Evolutionary conservation across 192 early-diverging fungal species (phyloP), one percentile per base, ranked within the genome.

Genomic region (Phlyctochytrium bullatum): DNA sequence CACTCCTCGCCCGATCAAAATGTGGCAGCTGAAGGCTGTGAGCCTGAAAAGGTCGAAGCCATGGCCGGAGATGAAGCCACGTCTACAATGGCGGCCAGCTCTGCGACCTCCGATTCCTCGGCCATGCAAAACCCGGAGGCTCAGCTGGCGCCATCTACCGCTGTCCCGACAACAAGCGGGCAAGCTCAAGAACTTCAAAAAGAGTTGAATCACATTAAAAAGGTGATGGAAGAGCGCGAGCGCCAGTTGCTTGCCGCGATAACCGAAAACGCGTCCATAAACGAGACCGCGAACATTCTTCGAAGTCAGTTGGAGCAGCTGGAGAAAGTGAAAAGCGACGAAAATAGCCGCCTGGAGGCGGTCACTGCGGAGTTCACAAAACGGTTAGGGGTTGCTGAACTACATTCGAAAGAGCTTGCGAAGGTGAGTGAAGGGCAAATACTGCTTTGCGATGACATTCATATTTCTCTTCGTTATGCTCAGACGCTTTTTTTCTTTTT

Each of bases 241-340:
- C 65, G 67, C 16, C 78, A 80, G 52, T 66, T 80, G 25, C 59
- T 80, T 60, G 61, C 56, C 12, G 64, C 75, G 10, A 76, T 76
- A 65, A 62, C 71, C 1, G 75, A 60, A 3, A 80, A 80, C 52
- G 73, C 75, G 2, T 28, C 69, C 1, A 64, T 80, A 12, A 73
- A 68, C 16, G 74, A 75, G 34, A 71, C 68, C 10, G 33, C 69
- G 4, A 67, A 28, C 17, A 60, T 35, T 10, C 34, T 75, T 36
- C 58, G 65, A 67, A 6, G 31, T 1, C 74, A 71, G 28, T 50
- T 75, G 30, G 74, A 75, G 56, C 32, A 30, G 40, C 30, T 67
- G 27, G 69, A 70, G 52, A 36, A 17, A 1, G 17, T 30, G 67
- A 68, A 66, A 29, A 20, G 25, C 6, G 53, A 65, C 17, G 78